Evolutionary conservation across 2,329 filamentous ascomycete species (phyloP).

Genomic region (Paecilomyces sp.): DNA sequence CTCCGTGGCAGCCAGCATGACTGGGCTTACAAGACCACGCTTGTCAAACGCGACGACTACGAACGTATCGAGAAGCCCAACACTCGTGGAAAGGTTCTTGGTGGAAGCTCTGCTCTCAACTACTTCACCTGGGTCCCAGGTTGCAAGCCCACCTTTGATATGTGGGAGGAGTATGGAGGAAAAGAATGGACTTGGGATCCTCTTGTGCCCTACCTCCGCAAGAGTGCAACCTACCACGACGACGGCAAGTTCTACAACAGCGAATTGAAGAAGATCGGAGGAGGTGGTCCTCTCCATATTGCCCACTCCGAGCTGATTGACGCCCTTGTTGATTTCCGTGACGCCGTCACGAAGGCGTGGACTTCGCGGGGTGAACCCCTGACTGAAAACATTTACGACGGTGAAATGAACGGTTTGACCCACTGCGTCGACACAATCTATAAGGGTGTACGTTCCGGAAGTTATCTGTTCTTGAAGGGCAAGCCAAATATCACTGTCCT

Average conservation of each 20-base stretch:
- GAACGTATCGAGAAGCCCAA: conserved; percentile 57
- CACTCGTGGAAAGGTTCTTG: conserved; percentile 53
- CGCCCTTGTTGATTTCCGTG: conserved; percentile 45
- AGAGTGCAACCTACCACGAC: conserved; percentile 52
- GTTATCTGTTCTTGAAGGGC: conserved; percentile 44
- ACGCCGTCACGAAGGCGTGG: conserved; percentile 45
- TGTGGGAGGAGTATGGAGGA: conserved; percentile 41
- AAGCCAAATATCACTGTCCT: conserved; percentile 50
- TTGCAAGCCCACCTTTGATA: conserved; percentile 49
- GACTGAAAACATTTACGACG: conserved; percentile 51
- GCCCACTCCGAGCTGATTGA: conserved; percentile 50
- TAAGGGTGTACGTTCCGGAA: conserved; percentile 48
- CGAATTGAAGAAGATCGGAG: conserved; percentile 44
- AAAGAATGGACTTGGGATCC: conserved; percentile 51
- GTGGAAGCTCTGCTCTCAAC: conserved; percentile 53
- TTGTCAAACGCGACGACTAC: conserved; percentile 50
- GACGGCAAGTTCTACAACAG: conserved; percentile 42
- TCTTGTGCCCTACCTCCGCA: conserved; percentile 46
- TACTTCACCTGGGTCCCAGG: conserved; percentile 60
- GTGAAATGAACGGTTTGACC: conserved; percentile 47
- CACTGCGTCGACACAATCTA: conserved; percentile 52
- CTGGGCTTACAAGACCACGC: conserved; percentile 56
- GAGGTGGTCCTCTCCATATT: conserved; percentile 48
- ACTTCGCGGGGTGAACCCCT: conserved; percentile 44
- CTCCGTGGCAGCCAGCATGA: conserved; percentile 52